Conservation (phyloP, 2,329 filamentous ascomycete species). For the Colletotrichum siamense region DNA sequence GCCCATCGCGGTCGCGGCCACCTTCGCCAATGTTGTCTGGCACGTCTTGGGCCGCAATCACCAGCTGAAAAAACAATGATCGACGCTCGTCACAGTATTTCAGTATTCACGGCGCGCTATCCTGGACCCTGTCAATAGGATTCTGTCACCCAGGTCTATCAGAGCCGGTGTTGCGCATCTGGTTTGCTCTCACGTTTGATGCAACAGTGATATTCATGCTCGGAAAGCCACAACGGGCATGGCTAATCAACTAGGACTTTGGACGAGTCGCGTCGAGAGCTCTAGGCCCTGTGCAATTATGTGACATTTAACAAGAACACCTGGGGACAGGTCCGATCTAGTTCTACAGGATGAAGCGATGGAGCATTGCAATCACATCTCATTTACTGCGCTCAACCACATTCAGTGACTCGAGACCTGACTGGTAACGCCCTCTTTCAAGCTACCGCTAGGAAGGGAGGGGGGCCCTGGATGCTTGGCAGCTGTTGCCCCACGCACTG, state of each 20-base stretch:
- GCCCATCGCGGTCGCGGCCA: not conserved
- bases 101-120: not conserved
- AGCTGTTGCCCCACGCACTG: slow-evolving; percentile 15
- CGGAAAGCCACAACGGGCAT: not conserved
- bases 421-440: not conserved
- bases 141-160: not conserved
- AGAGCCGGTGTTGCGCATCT: not conserved
- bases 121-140: slow-evolving; percentile 1
- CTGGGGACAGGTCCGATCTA: not conserved
- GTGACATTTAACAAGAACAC: not conserved
- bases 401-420: not conserved
- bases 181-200: not conserved
- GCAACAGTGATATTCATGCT: slow-evolving; percentile 14
- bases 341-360: not conserved
- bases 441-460: not conserved
- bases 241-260: not conserved
- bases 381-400: slow-evolving; percentile 11
- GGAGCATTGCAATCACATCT: slow-evolving; percentile 6
- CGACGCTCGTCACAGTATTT: slow-evolving; percentile 8
- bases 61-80: slow-evolving; percentile 9
- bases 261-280: not conserved
- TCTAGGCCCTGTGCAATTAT: not conserved
- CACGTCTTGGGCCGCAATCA: not conserved
- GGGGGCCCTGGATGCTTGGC: slow-evolving; percentile 19
- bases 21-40: not conserved